These are phyloP conservation scores for Gardenia jasminoides DNA, from an alignment of 257 asterid species.

Conservation along the genomic window DNA sequence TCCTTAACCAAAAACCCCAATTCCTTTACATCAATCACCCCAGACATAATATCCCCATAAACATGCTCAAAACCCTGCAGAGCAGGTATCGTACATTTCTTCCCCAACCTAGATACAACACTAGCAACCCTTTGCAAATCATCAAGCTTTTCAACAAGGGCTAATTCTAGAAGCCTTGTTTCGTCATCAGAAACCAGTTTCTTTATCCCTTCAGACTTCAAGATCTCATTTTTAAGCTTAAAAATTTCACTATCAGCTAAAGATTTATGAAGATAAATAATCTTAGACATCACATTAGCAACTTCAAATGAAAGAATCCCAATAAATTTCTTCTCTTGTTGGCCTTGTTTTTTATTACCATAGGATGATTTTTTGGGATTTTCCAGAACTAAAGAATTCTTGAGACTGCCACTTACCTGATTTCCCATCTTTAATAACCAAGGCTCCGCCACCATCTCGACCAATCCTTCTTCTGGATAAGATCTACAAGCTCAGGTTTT, in stretches of 20 bases:
- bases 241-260: conserved; percentile 55
- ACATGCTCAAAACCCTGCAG: conserved; percentile 95
- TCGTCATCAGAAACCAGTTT: conserved; percentile 67
- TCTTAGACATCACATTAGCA: conserved; percentile 92
- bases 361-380: conserved; percentile 49
- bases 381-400: conserved; percentile 66
- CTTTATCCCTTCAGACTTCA: conserved; percentile 60
- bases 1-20: conserved; percentile 88
- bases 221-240: conserved; percentile 79
- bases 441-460: conserved; percentile 86
- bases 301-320: conserved; percentile 95
- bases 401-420: conserved; percentile 86
- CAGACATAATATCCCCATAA: conserved; percentile 71
- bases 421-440: conserved; percentile 83
- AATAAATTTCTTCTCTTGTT: conserved; percentile 42
- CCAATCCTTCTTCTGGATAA: conserved; percentile 23
- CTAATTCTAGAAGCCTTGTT: conserved; percentile 60
- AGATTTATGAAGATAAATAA: conserved; percentile 77
- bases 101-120: conserved; percentile 86
- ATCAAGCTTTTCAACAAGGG: conserved; percentile 69
- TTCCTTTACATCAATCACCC: conserved; percentile 62
- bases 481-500: conserved; percentile 24
- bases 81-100: conserved; percentile 79
- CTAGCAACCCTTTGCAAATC: conserved; percentile 76
- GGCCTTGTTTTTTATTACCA: conserved; percentile 30